Evolutionary conservation across 306 rosid species (phyloP).

Genomic region (Sesbania bispinosa): DNA sequence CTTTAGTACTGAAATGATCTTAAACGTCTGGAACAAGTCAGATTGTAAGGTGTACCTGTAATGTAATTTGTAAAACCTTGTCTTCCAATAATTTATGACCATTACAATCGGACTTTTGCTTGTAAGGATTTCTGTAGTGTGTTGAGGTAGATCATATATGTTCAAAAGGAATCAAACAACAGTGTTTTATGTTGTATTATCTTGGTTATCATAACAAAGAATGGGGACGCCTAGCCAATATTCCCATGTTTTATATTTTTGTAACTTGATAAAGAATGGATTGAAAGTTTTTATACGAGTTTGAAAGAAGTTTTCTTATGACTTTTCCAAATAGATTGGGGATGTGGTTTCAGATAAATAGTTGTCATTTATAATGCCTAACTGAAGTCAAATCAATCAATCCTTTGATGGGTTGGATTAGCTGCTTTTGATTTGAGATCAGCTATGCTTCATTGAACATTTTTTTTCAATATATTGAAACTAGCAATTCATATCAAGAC

Average conservation of each 20-base stretch:
- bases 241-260: not conserved
- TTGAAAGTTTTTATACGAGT: not conserved
- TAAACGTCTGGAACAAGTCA: not conserved
- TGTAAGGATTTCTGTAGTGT: slow-evolving; percentile 1
- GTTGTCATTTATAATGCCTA: slow-evolving; percentile 16
- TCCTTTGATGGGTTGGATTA: slow-evolving; percentile 70
- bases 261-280: not conserved
- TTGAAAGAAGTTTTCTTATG: not conserved
- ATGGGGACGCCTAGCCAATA: not conserved
- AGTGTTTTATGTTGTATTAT: too few relatives aligned
- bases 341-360: slow-evolving; percentile 20
- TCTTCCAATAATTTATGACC: slow-evolving; percentile 1
- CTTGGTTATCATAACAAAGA: too few relatives aligned
- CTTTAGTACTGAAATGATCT: not conserved
- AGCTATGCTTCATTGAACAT: slow-evolving; percentile 79
- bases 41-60: not conserved
- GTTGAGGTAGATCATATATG: not conserved
- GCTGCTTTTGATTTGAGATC: slow-evolving; percentile 93
- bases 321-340: not conserved
- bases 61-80: not conserved
- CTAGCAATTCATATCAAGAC: slow-evolving; percentile 88
- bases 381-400: slow-evolving; percentile 2
- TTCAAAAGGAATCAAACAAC: slow-evolving; percentile 1
- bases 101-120: not conserved
- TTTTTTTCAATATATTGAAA: slow-evolving; percentile 93